Evolutionary conservation across 2,329 filamentous ascomycete genomes (phyloP).

Genomic region (Cordyceps cateniannulata): DNA sequence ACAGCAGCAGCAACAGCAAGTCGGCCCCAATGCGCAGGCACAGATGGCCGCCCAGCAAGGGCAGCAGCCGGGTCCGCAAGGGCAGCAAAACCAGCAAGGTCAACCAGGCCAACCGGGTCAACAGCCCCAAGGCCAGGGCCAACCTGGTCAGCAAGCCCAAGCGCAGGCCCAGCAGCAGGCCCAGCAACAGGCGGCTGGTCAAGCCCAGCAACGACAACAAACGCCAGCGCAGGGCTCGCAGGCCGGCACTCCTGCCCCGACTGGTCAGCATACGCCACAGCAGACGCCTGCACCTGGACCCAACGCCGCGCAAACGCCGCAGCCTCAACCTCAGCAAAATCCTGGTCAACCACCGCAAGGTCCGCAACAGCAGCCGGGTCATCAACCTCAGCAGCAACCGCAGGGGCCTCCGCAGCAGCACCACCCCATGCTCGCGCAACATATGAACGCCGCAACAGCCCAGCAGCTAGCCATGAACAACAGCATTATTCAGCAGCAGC

Average conservation of each 20-base stretch:
- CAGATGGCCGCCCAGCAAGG: slow-evolving; percentile 16
- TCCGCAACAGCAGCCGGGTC: slow-evolving; percentile 27
- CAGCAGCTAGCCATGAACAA: slow-evolving; percentile 31
- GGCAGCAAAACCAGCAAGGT: slow-evolving; percentile 24
- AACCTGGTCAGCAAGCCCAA: slow-evolving; percentile 15
- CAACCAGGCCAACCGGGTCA: slow-evolving; percentile 32
- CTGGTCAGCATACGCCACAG: slow-evolving; percentile 41
- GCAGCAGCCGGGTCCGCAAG: slow-evolving; percentile 20
- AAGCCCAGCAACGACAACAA: slow-evolving; percentile 35
- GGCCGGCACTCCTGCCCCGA: slow-evolving; percentile 34
- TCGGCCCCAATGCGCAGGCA: slow-evolving; percentile 16
- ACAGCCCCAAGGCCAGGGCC: slow-evolving; percentile 24
- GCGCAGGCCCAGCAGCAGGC: slow-evolving; percentile 21
- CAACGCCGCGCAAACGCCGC: slow-evolving; percentile 14
- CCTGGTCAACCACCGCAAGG: slow-evolving; percentile 24
- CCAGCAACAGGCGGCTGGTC: slow-evolving; percentile 23
- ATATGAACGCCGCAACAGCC: slow-evolving; percentile 20
- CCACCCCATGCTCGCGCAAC: slow-evolving; percentile 23
- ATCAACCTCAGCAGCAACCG: slow-evolving; percentile 25
- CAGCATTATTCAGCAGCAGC: slow-evolving; percentile 38
- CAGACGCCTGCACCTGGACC: slow-evolving; percentile 38
- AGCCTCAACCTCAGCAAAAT: slow-evolving; percentile 30
- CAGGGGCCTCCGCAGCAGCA: slow-evolving; percentile 34
- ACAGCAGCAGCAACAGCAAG: slow-evolving; percentile 24
- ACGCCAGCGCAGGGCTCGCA: slow-evolving; percentile 38